These are phyloP conservation scores for Penstemon davidsonii DNA, from an alignment of 257 asterid genomes.

Conservation along the genomic window DNA sequence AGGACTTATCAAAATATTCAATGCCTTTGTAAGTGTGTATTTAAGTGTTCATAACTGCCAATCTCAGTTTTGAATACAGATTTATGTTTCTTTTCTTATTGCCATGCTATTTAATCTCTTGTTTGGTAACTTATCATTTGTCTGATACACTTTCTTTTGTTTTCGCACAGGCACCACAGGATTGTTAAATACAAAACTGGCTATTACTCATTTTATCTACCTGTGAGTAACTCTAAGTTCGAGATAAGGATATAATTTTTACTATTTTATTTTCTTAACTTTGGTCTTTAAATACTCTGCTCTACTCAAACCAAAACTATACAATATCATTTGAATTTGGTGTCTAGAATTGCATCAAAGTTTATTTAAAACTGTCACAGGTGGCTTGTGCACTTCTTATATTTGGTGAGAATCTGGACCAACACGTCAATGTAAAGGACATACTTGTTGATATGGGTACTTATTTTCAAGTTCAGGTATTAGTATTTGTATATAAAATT, in stretches of 20 bases:
- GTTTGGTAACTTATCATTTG: too few relatives aligned
- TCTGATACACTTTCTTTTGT: background rate
- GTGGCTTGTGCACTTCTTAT: conserved; percentile 94
- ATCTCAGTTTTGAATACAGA: too few relatives aligned
- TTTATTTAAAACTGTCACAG: conserved; percentile 30
- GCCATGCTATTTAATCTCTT: too few relatives aligned
- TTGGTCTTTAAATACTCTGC: too few relatives aligned
- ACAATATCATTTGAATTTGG: too few relatives aligned
- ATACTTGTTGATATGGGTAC: conserved; percentile 85
- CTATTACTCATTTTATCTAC: conserved; percentile 93
- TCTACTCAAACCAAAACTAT: too few relatives aligned
- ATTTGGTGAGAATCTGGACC: conserved; percentile 78
- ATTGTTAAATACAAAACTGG: conserved; percentile 92
- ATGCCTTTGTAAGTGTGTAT: conserved; percentile 70
- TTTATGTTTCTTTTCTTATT: too few relatives aligned
- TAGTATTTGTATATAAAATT: conserved; percentile 2
- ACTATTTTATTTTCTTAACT: conserved; percentile 19
- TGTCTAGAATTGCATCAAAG: too few relatives aligned
- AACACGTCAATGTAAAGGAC: conserved; percentile 60
- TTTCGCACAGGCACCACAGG: conserved; percentile 77
- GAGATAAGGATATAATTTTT: background rate
- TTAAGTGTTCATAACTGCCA: background rate
- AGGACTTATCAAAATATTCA: conserved; percentile 83
- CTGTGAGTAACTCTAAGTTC: conserved; percentile 52
- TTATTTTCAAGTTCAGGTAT: conserved; percentile 95